These are phyloP conservation scores for Papiliotrema nemorosa DNA, from an alignment of 1,284 basidiomycete species.

Conservation along the genomic window DNA sequence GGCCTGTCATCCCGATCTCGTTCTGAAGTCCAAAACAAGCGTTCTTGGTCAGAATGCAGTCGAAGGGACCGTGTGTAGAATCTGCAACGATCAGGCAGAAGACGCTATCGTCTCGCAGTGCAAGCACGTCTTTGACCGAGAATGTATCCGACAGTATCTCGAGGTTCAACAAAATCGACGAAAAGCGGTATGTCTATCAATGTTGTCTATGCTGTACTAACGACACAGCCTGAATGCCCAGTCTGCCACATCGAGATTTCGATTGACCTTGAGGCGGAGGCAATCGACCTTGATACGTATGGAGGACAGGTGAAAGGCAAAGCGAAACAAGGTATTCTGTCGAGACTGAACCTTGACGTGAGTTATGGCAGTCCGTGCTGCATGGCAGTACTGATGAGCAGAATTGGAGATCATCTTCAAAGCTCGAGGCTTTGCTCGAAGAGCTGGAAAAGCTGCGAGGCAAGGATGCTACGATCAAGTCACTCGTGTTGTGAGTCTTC, in stretches of 20 bases:
- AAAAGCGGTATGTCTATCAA: slow-evolving; percentile 59
- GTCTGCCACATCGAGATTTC: slow-evolving; percentile 91
- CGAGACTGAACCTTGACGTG: slow-evolving; percentile 76
- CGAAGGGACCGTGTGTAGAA: slow-evolving; percentile 75
- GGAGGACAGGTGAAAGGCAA: slow-evolving; percentile 27
- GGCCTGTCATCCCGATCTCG: slow-evolving; percentile 88
- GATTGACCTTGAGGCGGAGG: slow-evolving; percentile 90
- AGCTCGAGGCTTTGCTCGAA: slow-evolving; percentile 95
- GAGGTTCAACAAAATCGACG: slow-evolving; percentile 58
- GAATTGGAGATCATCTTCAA: slow-evolving; percentile 89
- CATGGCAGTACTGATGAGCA: slow-evolving; percentile 9
- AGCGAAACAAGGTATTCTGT: slow-evolving; percentile 85
- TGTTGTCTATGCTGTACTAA: background rate
- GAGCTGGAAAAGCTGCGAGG: slow-evolving; percentile 79
- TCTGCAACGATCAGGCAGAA: slow-evolving; percentile 95
- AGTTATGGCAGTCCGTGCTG: slow-evolving; percentile 8
- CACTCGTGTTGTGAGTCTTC: slow-evolving; percentile 81
- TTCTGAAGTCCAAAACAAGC: slow-evolving; percentile 71
- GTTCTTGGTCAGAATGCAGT: slow-evolving; percentile 61
- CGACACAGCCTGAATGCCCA: slow-evolving; percentile 77
- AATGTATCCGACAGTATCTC: slow-evolving; percentile 93
- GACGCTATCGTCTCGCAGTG: slow-evolving; percentile 94
- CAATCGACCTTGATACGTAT: slow-evolving; percentile 71
- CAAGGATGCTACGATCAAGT: slow-evolving; percentile 91
- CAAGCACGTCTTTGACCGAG: slow-evolving; percentile 65